Percentiles rank a stretch among this genome's conserved stretches.
Conservation (phyloP, 305 asterid genomes). For the Solanum hybrid region DNA sequence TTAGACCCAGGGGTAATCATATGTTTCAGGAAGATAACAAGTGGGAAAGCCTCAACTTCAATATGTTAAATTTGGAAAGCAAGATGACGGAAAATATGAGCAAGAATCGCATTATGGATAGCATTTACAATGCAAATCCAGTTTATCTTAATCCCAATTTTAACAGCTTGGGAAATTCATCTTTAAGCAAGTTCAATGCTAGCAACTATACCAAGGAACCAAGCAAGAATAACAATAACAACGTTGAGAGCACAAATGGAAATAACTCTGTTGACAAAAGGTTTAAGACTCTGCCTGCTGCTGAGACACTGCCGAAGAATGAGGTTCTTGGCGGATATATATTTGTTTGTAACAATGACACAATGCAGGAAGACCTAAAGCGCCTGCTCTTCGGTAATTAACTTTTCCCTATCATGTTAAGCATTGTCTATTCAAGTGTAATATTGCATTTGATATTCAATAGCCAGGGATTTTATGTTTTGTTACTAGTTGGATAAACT, state of each 20-base stretch:
- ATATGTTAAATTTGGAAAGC: conserved; percentile 58
- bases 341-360: conserved; percentile 94
- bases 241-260: conserved; percentile 33
- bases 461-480: background rate
- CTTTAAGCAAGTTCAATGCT: conserved; percentile 43
- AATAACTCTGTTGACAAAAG: conserved; percentile 62
- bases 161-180: conserved; percentile 30
- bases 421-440: background rate
- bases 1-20: conserved; percentile 47
- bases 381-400: conserved; percentile 87
- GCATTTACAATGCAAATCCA: conserved; percentile 46
- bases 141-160: conserved; percentile 48
- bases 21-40: conserved; percentile 65
- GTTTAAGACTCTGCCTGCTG: conserved; percentile 89
- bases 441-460: background rate
- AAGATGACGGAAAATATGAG: conserved; percentile 47
- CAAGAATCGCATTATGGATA: conserved; percentile 37
- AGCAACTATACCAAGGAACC: conserved; percentile 45
- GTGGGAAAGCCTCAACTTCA: conserved; percentile 63
- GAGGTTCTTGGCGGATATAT: conserved; percentile 97
- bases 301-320: conserved; percentile 93
- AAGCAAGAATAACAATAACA: conserved; percentile 15
- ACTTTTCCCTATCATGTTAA: background rate
- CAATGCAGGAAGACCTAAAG: conserved; percentile 96
- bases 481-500: background rate